Evolutionary conservation across 768 basidiomycete genomes (phyloP).

Genomic region (Fibroporia radiculosa): DNA sequence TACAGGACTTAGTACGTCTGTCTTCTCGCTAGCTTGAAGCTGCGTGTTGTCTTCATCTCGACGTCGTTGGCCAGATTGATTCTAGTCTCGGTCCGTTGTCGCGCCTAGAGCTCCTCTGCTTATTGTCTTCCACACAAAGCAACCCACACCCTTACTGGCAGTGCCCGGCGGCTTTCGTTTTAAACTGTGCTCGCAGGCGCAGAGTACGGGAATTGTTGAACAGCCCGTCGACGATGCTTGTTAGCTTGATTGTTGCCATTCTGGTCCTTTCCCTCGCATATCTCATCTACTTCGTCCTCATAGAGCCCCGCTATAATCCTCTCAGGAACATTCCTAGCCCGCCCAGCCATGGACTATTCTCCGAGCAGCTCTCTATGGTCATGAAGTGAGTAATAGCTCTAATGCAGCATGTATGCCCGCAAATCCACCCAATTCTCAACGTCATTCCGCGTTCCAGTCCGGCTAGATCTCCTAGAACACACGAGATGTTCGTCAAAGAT

Average conservation of each 20-base stretch:
- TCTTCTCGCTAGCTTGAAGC: no score
- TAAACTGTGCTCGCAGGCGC: no score
- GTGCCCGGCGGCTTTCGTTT: no score
- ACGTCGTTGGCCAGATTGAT: no score
- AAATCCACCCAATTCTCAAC: not conserved
- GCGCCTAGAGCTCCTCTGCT: no score
- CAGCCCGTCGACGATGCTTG: not conserved
- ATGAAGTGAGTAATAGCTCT: constrained; percentile 42
- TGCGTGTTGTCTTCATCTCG: no score
- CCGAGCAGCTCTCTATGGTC: constrained; percentile 45
- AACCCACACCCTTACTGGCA: no score
- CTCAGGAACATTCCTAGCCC: constrained; percentile 57
- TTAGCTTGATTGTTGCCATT: not conserved
- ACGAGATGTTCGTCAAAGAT: constrained; percentile 44
- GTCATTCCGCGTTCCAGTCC: constrained; percentile 30
- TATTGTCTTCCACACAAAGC: no score
- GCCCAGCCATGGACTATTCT: constrained; percentile 39
- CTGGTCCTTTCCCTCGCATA: constrained; percentile 4
- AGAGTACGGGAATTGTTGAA: no score
- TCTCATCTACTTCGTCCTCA: constrained; percentile 20
- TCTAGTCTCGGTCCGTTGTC: no score
- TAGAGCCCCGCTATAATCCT: constrained; percentile 31
- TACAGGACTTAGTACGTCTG: no score
- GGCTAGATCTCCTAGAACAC: constrained; percentile 40
- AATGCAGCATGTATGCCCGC: not conserved